Percentiles rank a stretch among this genome's conserved stretches.
phyloP scores from a whole-genome alignment of 2,329 filamentous ascomycete genomes.

The Dothistroma pini region DNA sequence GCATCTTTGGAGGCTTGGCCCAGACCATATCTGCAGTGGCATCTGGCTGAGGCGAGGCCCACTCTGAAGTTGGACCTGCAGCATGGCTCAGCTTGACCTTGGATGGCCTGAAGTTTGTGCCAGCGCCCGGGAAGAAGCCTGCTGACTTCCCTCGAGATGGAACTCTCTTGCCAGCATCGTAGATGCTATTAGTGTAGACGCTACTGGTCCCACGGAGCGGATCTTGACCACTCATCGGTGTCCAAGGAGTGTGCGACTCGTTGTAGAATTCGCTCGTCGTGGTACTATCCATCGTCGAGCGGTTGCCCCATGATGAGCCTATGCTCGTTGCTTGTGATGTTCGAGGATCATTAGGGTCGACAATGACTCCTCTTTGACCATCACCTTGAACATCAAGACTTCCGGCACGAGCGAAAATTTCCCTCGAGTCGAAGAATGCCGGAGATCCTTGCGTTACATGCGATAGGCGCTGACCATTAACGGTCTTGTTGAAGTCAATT shows the following conservation, averaged over 20 bases:
- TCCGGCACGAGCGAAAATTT: constrained; percentile 37
- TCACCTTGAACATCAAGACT: constrained; percentile 15
- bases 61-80: constrained; percentile 24
- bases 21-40: constrained; percentile 5
- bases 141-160: constrained; percentile 47
- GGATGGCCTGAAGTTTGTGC: constrained; percentile 28
- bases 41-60: constrained; percentile 21
- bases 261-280: constrained; percentile 33
- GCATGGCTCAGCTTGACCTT: constrained; percentile 27
- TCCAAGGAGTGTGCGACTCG: constrained; percentile 33
- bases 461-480: constrained; percentile 60
- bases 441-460: constrained; percentile 67
- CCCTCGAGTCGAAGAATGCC: constrained; percentile 58
- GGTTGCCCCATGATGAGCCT: constrained; percentile 26
- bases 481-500: constrained; percentile 48
- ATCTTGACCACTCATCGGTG: constrained; percentile 27
- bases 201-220: constrained; percentile 40
- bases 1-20: constrained; percentile 3
- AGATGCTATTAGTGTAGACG: constrained; percentile 41
- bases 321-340: constrained; percentile 26
- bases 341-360: constrained; percentile 25
- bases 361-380: constrained; percentile 32
- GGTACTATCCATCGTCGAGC: constrained; percentile 30
- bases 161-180: constrained; percentile 48
- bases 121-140: constrained; percentile 41